A percentile compares a stretch with the other conserved stretches of the same genome.
Conservation (phyloP, 1,284 basidiomycete genomes). For the Cyathus pygmaeus region DNA sequence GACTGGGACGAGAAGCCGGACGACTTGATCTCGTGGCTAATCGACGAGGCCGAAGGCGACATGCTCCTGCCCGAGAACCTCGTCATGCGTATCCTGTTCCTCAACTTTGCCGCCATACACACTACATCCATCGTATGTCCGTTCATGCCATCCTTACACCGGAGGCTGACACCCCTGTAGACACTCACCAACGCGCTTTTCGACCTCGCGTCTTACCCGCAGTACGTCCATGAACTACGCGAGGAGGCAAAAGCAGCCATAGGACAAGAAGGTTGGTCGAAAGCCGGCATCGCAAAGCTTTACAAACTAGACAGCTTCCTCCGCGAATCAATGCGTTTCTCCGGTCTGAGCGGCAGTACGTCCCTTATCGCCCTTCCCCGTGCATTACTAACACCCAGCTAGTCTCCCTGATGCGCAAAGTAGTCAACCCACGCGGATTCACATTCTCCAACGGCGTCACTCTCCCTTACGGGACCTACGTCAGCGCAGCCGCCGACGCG, state of each 20-base stretch:
- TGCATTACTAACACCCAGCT: background rate
- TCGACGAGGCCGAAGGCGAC: slow-evolving; percentile 22
- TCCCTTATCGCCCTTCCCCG: background rate
- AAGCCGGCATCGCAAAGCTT: slow-evolving; percentile 45
- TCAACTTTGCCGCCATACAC: slow-evolving; percentile 18
- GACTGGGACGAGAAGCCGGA: slow-evolving; percentile 31
- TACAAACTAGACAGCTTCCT: slow-evolving; percentile 51
- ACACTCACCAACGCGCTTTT: slow-evolving; percentile 46
- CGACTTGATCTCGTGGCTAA: slow-evolving; percentile 26
- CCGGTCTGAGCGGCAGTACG: slow-evolving; percentile 32
- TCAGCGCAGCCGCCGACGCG: slow-evolving; percentile 31
- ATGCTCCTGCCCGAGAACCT: slow-evolving; percentile 8
- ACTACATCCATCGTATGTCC: slow-evolving; percentile 12
- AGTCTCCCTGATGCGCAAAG: slow-evolving; percentile 45
- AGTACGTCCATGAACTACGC: slow-evolving; percentile 45
- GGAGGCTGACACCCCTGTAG: slow-evolving; percentile 18
- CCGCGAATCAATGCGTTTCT: slow-evolving; percentile 40
- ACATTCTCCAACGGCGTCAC: slow-evolving; percentile 53
- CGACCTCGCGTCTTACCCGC: slow-evolving; percentile 44
- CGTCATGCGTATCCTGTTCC: slow-evolving; percentile 15
- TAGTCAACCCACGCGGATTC: slow-evolving; percentile 38
- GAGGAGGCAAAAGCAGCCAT: slow-evolving; percentile 46
- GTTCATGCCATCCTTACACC: background rate
- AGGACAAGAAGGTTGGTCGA: slow-evolving; percentile 47
- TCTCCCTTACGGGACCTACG: slow-evolving; percentile 46